These are phyloP conservation scores for Hanseniaspora sp. DNA, from an alignment of 1,139 yeast species.

Conservation along the genomic window DNA sequence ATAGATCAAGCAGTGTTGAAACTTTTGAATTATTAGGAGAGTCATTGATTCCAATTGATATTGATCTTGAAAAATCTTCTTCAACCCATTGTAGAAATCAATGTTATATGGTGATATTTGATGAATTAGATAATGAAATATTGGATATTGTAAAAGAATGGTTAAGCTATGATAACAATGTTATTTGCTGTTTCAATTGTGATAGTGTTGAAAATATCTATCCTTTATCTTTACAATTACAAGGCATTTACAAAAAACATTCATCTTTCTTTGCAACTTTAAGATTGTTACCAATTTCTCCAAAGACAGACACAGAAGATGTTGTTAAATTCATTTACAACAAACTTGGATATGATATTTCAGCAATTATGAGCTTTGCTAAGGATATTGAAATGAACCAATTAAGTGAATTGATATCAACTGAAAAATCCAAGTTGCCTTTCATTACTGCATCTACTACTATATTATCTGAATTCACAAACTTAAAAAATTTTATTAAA, in stretches of 20 bases:
- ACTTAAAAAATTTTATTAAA: slow-evolving; percentile 49
- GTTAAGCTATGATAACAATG: neutral
- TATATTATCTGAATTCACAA: neutral
- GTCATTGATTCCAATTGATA: neutral
- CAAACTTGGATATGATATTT: neutral
- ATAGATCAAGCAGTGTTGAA: neutral
- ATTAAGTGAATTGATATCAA: neutral
- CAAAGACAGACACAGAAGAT: neutral
- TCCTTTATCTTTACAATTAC: neutral
- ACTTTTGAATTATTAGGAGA: neutral
- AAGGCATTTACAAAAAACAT: neutral
- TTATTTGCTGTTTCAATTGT: neutral
- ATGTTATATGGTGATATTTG: neutral
- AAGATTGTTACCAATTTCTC: neutral
- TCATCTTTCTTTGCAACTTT: neutral
- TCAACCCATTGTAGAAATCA: neutral
- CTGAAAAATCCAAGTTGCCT: neutral
- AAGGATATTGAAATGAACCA: neutral
- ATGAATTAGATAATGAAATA: neutral
- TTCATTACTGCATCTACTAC: slow-evolving; percentile 1
- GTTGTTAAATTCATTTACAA: neutral
- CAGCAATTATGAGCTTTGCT: neutral
- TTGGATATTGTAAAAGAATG: neutral
- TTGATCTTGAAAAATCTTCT: neutral
- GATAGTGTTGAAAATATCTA: neutral